Evolutionary conservation across 2,329 filamentous ascomycete genomes (phyloP), one percentile per base, ranked within the genome.

Genomic region (Pyricularia sp.): DNA sequence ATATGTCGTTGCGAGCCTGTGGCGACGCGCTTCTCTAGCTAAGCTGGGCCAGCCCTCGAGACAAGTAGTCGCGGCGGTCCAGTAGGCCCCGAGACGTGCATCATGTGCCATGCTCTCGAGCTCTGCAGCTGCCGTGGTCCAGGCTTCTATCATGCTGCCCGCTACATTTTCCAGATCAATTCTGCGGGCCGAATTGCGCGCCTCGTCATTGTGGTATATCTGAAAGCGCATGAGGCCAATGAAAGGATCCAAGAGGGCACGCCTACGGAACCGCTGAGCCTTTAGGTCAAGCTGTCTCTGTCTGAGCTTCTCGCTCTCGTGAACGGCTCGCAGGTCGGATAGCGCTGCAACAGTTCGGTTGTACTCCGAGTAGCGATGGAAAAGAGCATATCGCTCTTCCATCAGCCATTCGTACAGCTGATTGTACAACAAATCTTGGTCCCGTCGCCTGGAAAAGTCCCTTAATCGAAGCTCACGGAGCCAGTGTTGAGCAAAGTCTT

Each of bases 401-500:
- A 72, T 68, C 6, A 68, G 63, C 73, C 73, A 75, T 55, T 69
- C 67, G 13, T 68, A 68, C 9, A 73, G 55, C 28, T 28, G 55
- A 19, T 28, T 26, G 26, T 59, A 59, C 24, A 59, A 24, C 24
- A 59, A 8, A 13, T 59, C 55, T 7, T 59, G 55, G 13, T 59
- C 55, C 6, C 24, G 55, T 12, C 24, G 10, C 26, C 26, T 59
- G 8, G 70, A 66, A 44, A 69, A 72, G 0, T 67, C 24, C 9
- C 63, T 67, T 2, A 74, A 70, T 33, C 68, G 69, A 31, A 70
- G 67, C 67, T 72, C 70, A 30, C 69, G 68, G 16, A 65, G 65
- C 73, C 73, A 75, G 49, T 70, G 68, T 12, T 66, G 65, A 44
- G 71, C 61, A 7, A 67, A 69, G 3, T 69, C 67, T 10, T 67